Evolutionary conservation across 2,329 filamentous ascomycete species (phyloP), one percentile per base, ranked within the genome.

Genomic region (Trichoderma sp.): DNA sequence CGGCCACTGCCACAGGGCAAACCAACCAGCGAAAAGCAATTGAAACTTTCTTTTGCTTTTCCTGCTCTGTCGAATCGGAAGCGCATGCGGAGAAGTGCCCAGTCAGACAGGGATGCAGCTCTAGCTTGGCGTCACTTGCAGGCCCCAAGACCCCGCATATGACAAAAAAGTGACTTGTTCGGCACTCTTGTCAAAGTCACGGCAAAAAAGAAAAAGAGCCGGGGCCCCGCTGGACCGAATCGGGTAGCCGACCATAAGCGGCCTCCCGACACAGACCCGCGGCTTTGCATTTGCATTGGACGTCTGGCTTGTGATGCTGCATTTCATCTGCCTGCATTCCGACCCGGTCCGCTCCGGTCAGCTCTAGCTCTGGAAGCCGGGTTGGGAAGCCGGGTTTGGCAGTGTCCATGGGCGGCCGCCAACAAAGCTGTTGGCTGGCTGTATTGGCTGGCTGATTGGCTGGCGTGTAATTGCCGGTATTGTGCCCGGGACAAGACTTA

Each of bases 191-290:
- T 36, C 62, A 66, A 66, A 53, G 64, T 39, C 30, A 39, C 32
- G 64, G 64, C 61, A 53, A 28, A 58, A 43, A 39, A 67, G 17
- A 30, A 28, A 59, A 57, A 30, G 43, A 61, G 66, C 53, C 55
- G 66, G 64, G 50, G 64, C 64, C 64, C 64, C 64, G 66, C 66
- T 59, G 58, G 36, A 23, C 68, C 61, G 68, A 70, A 68, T 63
- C n/a, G 57, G 64, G 57, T 61, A 68, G 70, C 70, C 70, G 70
- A 71, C 53, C 63, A 43, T 71, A 71, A 71, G 70, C 70, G 70
- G 70, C 55, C 39, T 62, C 39, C 53, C 57, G 57, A 59, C 11
- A 15, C 43, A 50, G n/a, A 50, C 57, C 57, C 57, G 57, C 57
- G 57, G 57, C 57, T 34, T 9, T 59, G 47, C 55, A 23, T n/a